Percentiles rank a stretch among this genome's conserved stretches.
These are phyloP conservation scores for Hypomyces perniciosus DNA, from an alignment of 2,329 filamentous ascomycete genomes.

Conservation along the genomic window DNA sequence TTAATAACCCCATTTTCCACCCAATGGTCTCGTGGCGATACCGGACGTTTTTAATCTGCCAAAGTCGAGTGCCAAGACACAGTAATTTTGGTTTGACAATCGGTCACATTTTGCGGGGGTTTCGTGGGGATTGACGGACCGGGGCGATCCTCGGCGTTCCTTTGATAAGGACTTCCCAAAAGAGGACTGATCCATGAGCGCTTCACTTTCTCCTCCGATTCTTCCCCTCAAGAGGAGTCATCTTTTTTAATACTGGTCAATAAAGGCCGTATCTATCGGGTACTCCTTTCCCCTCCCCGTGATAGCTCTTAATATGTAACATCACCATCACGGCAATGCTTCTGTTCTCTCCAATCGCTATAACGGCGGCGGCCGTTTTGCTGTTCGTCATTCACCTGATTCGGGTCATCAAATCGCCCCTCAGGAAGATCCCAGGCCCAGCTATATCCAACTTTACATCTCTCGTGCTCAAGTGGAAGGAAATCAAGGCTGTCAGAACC, in stretches of 20 bases:
- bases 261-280: not conserved
- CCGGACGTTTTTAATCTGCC: no score
- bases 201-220: not conserved
- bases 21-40: no score
- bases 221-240: no score
- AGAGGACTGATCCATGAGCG: not conserved
- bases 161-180: no score
- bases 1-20: no score
- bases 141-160: no score
- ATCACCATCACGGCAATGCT: slow-evolving; percentile 17
- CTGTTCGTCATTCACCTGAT: slow-evolving; percentile 22
- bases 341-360: slow-evolving; percentile 24
- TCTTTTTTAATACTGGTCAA: no score
- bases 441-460: slow-evolving; percentile 43
- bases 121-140: slow-evolving; percentile 3
- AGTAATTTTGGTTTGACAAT: slow-evolving; percentile 3
- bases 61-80: no score
- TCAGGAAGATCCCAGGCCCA: slow-evolving; percentile 43
- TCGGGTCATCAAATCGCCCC: slow-evolving; percentile 27
- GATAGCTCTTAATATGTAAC: no score
- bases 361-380: slow-evolving; percentile 19
- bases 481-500: slow-evolving; percentile 48
- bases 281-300: not conserved
- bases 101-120: slow-evolving; percentile 4
- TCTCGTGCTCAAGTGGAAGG: slow-evolving; percentile 47